Evolutionary conservation across 345 rosid species (phyloP).

Genomic region (Gynandropsis gynandra): DNA sequence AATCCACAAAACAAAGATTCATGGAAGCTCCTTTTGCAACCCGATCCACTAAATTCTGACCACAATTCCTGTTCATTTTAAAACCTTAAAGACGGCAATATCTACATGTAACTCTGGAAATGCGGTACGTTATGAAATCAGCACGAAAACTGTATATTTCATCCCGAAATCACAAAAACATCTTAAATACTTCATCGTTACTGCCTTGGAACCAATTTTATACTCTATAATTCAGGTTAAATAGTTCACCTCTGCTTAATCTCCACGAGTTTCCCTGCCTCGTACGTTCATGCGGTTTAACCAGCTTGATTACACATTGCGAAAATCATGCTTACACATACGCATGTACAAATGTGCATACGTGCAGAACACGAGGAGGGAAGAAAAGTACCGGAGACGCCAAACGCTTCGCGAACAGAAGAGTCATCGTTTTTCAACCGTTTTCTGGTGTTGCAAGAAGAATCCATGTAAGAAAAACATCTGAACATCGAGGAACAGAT

Average conservation of each 20-base stretch:
- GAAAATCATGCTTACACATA: neutral
- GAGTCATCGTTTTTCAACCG: conserved; percentile 19
- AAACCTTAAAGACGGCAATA: neutral
- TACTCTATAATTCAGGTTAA: too few species aligned
- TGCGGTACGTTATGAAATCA: neutral
- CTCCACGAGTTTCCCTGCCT: too few species aligned
- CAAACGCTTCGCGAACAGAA: conserved; percentile 10
- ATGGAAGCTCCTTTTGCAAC: neutral
- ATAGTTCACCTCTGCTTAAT: too few species aligned
- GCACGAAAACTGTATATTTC: neutral
- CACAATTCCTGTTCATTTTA: neutral
- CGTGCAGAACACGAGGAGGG: neutral
- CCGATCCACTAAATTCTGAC: neutral
- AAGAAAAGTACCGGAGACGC: conserved; percentile 28
- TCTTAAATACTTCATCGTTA: too few species aligned
- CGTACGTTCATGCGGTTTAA: neutral
- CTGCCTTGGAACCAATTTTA: too few species aligned
- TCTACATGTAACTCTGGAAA: neutral
- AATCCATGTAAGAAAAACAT: conserved; percentile 23
- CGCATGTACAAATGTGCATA: too few species aligned
- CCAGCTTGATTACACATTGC: neutral
- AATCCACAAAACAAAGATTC: conserved; percentile 9
- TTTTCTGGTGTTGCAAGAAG: conserved; percentile 19
- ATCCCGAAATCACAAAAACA: neutral
- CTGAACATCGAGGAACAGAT: conserved; percentile 21